phyloP scores from a whole-genome alignment of 805 yeast species.

The Scheffersomyces ergatensis region DNA sequence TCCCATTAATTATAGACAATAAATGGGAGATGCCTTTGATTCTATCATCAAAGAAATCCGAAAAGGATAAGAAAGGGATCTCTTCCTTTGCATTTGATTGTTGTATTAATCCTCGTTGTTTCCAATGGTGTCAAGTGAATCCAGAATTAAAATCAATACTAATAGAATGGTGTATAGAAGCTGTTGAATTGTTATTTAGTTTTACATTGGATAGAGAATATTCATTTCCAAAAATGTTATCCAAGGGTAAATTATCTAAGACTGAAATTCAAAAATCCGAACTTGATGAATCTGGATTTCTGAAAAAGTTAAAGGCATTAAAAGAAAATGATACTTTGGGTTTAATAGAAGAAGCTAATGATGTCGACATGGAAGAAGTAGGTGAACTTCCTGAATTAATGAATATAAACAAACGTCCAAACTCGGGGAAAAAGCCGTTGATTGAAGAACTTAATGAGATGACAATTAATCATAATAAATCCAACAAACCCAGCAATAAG shows the following conservation, averaged over 20 bases:
- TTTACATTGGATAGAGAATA: conserved; percentile 61
- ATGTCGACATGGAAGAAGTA: conserved; percentile 15
- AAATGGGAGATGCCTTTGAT: conserved; percentile 87
- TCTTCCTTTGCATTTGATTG: conserved; percentile 74
- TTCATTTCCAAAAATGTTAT: conserved; percentile 65
- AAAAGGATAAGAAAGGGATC: conserved; percentile 68
- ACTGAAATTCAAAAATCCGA: conserved; percentile 47
- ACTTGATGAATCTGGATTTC: conserved; percentile 33
- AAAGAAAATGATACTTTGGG: conserved; percentile 42
- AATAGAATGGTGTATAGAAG: conserved; percentile 82
- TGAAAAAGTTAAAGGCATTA: conserved; percentile 30
- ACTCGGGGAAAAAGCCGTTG: conserved; percentile 33
- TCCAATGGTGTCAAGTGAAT: conserved; percentile 60
- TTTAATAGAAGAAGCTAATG: conserved; percentile 40
- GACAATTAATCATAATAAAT: conserved; percentile 4
- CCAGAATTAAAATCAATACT: conserved; percentile 60
- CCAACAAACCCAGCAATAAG: too few species aligned
- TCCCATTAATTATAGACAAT: conserved; percentile 62
- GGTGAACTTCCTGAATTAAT: conserved; percentile 28
- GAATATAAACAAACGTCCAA: conserved; percentile 15
- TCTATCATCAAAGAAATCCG: conserved; percentile 55
- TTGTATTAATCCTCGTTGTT: conserved; percentile 62
- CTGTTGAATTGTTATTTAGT: conserved; percentile 57
- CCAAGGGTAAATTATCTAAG: conserved; percentile 59
- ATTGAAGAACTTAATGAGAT: conserved; percentile 53